phyloP scores from a whole-genome alignment of 1,284 basidiomycete species.

The Malassezia sp. region DNA sequence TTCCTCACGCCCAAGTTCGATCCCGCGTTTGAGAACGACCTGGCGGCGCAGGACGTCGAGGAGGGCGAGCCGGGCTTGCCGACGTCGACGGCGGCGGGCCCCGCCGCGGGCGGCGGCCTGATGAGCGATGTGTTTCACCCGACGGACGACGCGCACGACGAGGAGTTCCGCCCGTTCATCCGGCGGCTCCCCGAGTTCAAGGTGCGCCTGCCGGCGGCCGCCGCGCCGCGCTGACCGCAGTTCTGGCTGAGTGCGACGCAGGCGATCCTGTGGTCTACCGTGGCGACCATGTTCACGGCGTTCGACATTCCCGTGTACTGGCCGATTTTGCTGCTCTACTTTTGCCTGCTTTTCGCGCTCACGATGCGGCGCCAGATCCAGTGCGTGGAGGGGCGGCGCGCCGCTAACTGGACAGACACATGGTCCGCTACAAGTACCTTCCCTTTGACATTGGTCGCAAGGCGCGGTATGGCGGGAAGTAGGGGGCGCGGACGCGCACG shows the following conservation, averaged over 20 bases:
- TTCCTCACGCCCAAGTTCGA: conserved; percentile 91
- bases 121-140: conserved; percentile 46
- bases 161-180: conserved; percentile 64
- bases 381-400: conserved; percentile 22
- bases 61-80: conserved; percentile 61
- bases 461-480: conserved; percentile 41
- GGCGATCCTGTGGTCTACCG: conserved; percentile 67
- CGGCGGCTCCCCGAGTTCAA: conserved; percentile 90
- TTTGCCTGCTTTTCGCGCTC: conserved; percentile 48
- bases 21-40: conserved; percentile 81
- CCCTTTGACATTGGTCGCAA: conserved; percentile 85
- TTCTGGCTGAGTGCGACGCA: conserved; percentile 80
- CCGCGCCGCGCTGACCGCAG: conserved; percentile 22
- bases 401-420: conserved; percentile 67
- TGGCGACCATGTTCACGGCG: conserved; percentile 46
- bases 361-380: conserved; percentile 48
- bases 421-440: conserved; percentile 87
- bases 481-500: not conserved
- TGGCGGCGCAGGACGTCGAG: conserved; percentile 86
- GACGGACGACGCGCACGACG: conserved; percentile 55
- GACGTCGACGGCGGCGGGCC: conserved; percentile 28
- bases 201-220: conserved; percentile 52
- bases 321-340: conserved; percentile 85
- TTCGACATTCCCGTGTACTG: conserved; percentile 97
- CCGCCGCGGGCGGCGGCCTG: conserved; percentile 12